Conservation (phyloP, 2,329 filamentous ascomycete species). For the Myriosclerotinia duriaeana region DNA sequence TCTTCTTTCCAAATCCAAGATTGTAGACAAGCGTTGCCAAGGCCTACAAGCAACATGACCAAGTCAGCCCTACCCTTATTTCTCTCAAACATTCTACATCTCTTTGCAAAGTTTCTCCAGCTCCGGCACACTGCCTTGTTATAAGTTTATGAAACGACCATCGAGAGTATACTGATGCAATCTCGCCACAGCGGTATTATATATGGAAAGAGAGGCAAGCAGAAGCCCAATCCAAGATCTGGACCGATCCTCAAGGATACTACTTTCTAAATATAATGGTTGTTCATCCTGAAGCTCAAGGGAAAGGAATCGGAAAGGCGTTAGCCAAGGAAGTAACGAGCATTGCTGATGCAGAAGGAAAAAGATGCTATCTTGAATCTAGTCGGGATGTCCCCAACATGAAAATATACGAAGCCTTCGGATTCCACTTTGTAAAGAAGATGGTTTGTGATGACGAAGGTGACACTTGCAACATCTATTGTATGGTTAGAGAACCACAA, state of each 20-base stretch:
- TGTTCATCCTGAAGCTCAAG: slow-evolving; percentile 63
- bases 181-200: slow-evolving; percentile 56
- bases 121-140: not conserved
- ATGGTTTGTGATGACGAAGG: slow-evolving; percentile 66
- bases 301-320: slow-evolving; percentile 63
- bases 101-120: not conserved
- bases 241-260: slow-evolving; percentile 66
- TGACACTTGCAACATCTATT: slow-evolving; percentile 53
- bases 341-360: slow-evolving; percentile 62
- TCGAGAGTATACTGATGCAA: slow-evolving; percentile 7
- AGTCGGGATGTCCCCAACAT: slow-evolving; percentile 67
- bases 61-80: not conserved
- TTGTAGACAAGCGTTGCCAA: not conserved
- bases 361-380: slow-evolving; percentile 69
- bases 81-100: not conserved
- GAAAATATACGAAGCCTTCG: slow-evolving; percentile 68
- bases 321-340: slow-evolving; percentile 64
- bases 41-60: slow-evolving; percentile 3
- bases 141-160: not conserved
- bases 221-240: slow-evolving; percentile 59
- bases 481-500: slow-evolving; percentile 48
- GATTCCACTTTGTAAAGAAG: slow-evolving; percentile 63
- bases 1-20: slow-evolving; percentile 1
- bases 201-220: slow-evolving; percentile 70
- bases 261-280: slow-evolving; percentile 78